Percentiles rank a stretch among this genome's conserved stretches.
phyloP scores from a whole-genome alignment of 2,329 filamentous ascomycete species.

The Aspergillus tamarii region DNA sequence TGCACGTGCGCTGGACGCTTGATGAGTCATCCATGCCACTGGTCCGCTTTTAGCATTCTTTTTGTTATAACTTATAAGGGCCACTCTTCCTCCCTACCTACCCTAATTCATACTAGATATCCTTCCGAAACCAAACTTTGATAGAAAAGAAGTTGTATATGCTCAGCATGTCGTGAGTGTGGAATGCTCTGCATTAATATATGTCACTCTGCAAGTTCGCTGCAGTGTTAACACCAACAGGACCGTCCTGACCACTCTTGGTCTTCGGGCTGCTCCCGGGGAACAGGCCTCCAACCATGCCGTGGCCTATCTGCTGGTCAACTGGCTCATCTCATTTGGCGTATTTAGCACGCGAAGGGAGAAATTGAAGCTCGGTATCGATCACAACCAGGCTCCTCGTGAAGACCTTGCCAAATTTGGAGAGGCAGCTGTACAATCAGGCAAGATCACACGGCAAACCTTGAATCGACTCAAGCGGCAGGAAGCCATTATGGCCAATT shows the following conservation, averaged over 20 bases:
- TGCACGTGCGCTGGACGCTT: background rate
- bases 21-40: background rate
- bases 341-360: conserved; percentile 39
- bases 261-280: conserved; percentile 25
- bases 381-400: conserved; percentile 44
- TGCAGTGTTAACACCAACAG: background rate
- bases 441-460: conserved; percentile 39
- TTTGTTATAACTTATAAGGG: too few species aligned
- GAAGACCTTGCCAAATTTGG: conserved; percentile 43
- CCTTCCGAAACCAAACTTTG: background rate
- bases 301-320: conserved; percentile 39
- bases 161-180: background rate
- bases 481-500: conserved; percentile 37
- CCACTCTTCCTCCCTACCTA: background rate
- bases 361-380: conserved; percentile 38
- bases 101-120: background rate
- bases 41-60: background rate
- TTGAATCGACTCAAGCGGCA: conserved; percentile 41
- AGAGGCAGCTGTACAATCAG: conserved; percentile 37
- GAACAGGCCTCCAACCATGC: conserved; percentile 28
- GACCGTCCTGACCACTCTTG: conserved; percentile 25
- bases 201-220: background rate
- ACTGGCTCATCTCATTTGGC: conserved; percentile 45
- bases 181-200: background rate
- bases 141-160: background rate